Conservation (phyloP, 2,329 filamentous ascomycete species). For the Colletotrichum noveboracense region DNA sequence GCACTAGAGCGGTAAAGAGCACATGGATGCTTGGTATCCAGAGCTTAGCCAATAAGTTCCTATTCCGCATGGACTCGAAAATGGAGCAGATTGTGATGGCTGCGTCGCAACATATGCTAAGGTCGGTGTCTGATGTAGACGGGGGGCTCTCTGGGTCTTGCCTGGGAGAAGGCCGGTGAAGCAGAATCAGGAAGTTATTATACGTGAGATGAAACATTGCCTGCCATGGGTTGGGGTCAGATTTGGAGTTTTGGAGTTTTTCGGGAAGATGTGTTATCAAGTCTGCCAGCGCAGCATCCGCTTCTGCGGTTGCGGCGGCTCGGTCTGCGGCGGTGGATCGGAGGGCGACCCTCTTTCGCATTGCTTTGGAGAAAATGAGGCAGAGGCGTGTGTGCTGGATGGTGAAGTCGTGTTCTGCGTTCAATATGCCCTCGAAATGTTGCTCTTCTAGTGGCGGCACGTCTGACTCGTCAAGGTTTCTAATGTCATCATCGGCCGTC, state of each 20-base stretch:
- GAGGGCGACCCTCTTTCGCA: constrained; percentile 26
- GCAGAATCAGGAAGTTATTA: constrained; percentile 38
- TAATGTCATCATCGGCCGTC: not conserved
- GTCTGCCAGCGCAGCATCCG: constrained; percentile 34
- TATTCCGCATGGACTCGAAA: constrained; percentile 31
- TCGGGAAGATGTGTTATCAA: constrained; percentile 33
- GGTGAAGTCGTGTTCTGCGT: constrained; percentile 47
- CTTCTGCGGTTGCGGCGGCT: constrained; percentile 30
- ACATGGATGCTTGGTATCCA: constrained; percentile 32
- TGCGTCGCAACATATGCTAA: constrained; percentile 35
- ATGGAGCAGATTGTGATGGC: constrained; percentile 30
- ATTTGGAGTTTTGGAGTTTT: constrained; percentile 26
- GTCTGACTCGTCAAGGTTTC: constrained; percentile 56
- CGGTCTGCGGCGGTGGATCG: constrained; percentile 24
- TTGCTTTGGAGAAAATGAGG: constrained; percentile 49
- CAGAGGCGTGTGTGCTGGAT: constrained; percentile 56
- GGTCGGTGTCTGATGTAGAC: constrained; percentile 25
- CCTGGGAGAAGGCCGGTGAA: constrained; percentile 33
- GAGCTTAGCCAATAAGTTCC: constrained; percentile 26
- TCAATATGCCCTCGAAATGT: constrained; percentile 46
- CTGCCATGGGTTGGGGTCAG: constrained; percentile 31
- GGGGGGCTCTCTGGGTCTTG: not conserved
- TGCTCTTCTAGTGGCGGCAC: constrained; percentile 45
- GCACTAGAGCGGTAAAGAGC: constrained; percentile 36
- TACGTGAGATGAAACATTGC: constrained; percentile 38